Base-by-base conservation (phyloP, 164 flowering plant genomes). In the Pachysandra terminalis region DNA sequence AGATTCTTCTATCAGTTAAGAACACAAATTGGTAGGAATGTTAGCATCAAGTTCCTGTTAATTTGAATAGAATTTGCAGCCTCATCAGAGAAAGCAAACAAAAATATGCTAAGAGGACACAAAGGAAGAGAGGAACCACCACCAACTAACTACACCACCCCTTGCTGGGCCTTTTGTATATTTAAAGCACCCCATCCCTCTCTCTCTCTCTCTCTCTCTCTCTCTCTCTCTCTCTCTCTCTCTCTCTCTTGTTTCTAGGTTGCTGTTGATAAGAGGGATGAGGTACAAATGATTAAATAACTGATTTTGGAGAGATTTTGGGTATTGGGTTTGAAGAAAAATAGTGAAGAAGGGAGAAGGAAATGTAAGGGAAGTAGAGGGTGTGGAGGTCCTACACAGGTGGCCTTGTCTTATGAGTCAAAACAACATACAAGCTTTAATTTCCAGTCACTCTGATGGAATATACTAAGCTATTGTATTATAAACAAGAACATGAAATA, bases 341-440 rank as follows among this genome's bases (percentile, higher is more conserved):
- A 65, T 35, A 75, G 32, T 52, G 63, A 23, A 37, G 14, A 63
- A 71, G 58, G 25, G 55, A 64, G 73, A 54, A 70, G 74, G 82
- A 73, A 79, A 71, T 77, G 80, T 66, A 75, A 77, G 75, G 73
- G 81, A 72, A 78, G 80, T 68, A 73, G 81, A 71, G 76, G 70
- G 71, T 74, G 62, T 54, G 72, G 58, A 69, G 84, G 83, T 61
- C 85, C 85, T 80, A 80, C 84, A 72, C 85, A 80, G 79, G 75
- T 84, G 87, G 80, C 77, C 74, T 71, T 84, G 87, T 80, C 85
- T 74, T 26, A 19, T 70, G 67, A 75, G 79, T 80, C 82, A 77
- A 77, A 68, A 45, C 37, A 32, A 7, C 37, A 32, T n/a, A n/a
- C n/a, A 32, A 32, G 7, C 3, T 32, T 32, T 32, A 32, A 3